Conservation (phyloP, 805 yeast genomes). For the Jamesozyma rosinii region DNA sequence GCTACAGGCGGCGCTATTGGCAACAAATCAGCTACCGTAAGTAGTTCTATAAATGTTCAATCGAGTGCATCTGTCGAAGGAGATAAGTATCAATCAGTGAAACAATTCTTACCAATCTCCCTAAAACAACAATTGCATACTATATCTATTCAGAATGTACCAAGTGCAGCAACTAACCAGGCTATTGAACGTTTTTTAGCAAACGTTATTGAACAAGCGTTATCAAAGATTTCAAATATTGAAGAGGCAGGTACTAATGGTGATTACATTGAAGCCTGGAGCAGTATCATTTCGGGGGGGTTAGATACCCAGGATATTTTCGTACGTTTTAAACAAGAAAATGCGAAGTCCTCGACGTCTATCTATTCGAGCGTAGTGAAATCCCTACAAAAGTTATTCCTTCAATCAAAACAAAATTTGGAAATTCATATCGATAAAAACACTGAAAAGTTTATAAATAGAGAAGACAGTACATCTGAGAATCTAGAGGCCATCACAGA, state of each 20-base stretch:
- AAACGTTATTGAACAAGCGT: neutral
- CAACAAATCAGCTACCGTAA: neutral
- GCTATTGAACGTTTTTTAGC: constrained; percentile 10
- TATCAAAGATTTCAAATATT: neutral
- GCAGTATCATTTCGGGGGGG: constrained; percentile 8
- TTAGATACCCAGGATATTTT: constrained; percentile 15
- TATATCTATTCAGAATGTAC: constrained; percentile 14
- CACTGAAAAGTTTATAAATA: constrained; percentile 12
- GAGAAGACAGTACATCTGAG: constrained; percentile 4
- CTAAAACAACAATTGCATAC: constrained; percentile 21
- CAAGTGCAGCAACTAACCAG: constrained; percentile 7
- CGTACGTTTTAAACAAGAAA: constrained; percentile 8
- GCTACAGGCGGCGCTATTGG: neutral
- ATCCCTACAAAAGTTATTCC: neutral
- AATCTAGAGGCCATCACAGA: neutral
- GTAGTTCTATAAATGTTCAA: too few species aligned
- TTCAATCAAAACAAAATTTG: neutral
- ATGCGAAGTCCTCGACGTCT: neutral
- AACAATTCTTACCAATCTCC: constrained; percentile 22
- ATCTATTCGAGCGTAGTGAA: neutral
- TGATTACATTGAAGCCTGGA: constrained; percentile 13
- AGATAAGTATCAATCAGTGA: constrained; percentile 14
- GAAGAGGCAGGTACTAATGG: neutral
- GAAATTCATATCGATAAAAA: constrained; percentile 15
- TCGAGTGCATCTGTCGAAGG: too few species aligned